Evolutionary conservation across 768 basidiomycete species (phyloP).

Genomic region (Kwoniella heveanensis): DNA sequence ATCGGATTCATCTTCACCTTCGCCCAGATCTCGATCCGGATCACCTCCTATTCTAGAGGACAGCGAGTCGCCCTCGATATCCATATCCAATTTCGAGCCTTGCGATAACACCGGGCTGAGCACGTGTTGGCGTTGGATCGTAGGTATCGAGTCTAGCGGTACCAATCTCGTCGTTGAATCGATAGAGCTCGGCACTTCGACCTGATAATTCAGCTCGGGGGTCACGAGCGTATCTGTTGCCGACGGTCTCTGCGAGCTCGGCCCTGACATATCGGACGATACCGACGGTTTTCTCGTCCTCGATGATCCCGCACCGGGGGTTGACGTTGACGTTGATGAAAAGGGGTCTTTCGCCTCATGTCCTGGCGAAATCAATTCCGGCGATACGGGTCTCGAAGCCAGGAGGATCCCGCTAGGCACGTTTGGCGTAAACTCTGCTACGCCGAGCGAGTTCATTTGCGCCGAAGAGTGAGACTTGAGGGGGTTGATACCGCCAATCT

Average conservation of each 20-base stretch:
- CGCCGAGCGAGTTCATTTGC: not conserved
- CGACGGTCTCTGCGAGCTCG: slow-evolving; percentile 12
- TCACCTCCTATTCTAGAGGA: slow-evolving; percentile 3
- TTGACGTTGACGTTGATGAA: not conserved
- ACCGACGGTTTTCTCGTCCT: slow-evolving; percentile 7
- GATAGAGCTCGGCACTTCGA: slow-evolving; percentile 4
- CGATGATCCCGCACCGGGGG: not conserved
- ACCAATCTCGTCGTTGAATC: slow-evolving; percentile 19
- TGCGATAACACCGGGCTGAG: slow-evolving; percentile 28
- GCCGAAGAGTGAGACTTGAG: not conserved
- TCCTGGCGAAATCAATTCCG: slow-evolving; percentile 17
- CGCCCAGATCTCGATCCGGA: not conserved
- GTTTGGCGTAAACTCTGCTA: slow-evolving; percentile 7
- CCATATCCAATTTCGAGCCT: slow-evolving; percentile 12
- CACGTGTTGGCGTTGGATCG: slow-evolving; percentile 7
- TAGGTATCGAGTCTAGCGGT: slow-evolving; percentile 6
- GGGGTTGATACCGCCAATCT: slow-evolving; percentile 21
- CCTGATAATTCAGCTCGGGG: slow-evolving; percentile 17
- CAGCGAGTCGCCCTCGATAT: not conserved
- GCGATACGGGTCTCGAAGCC: slow-evolving; percentile 21
- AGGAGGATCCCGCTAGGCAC: slow-evolving; percentile 15
- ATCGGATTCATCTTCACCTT: not conserved
- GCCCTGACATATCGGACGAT: slow-evolving; percentile 10
- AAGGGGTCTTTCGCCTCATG: slow-evolving; percentile 19
- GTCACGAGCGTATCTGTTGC: slow-evolving; percentile 23